Base-by-base conservation (phyloP, 495 filamentous ascomycete genomes). In the Chaetomium fimeti region DNA sequence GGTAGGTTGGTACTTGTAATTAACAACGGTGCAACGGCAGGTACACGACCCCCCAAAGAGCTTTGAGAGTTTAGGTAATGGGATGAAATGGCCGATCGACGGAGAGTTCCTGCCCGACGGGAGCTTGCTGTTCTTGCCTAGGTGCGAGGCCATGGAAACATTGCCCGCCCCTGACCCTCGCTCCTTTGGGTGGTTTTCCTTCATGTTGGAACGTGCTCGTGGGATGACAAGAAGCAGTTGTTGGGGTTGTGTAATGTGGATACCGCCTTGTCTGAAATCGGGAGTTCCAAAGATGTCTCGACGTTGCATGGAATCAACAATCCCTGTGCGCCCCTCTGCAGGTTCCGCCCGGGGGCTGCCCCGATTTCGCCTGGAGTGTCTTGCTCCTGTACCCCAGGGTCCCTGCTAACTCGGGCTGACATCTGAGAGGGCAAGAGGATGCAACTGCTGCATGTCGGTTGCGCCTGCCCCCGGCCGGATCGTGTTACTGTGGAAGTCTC, bases 41-140 rank as follows among this genome's bases (percentile, higher is more conserved):
- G 36, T 40, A 57, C 52, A 28, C 27, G 25, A 56, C n/a, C 20
- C 20, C n/a, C 36, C 55, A 43, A 58, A 58, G 55, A 27, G 24
- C 22, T n/a, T 57, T 15, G 36, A 27, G 24, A n/a, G 20, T 27
- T 59, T 59, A 48, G 29, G 57, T 48, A 48, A 58, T 45, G 22
- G 24, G 40, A 45, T 57, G 54, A 22, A 22, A 36, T 25, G 56
- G 24, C 25, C 20, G 42, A 59, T 47, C 42, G 25, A 27, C 42
- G 42, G 40, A 36, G 25, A 13, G 57, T n/a, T 27, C 38, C 8
- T 36, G 32, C 8, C 32, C 8, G 32, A n/a, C n/a, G n/a, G n/a
- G n/a, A 38, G 24, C 20, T 18, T 27, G 40, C 55, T 42, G 29
- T 42, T 38, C 53, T 22, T 36, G 9, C 53, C 16, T 32, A 13